phyloP scores from a whole-genome alignment of 306 rosid species.

The Quercus bicolor region DNA sequence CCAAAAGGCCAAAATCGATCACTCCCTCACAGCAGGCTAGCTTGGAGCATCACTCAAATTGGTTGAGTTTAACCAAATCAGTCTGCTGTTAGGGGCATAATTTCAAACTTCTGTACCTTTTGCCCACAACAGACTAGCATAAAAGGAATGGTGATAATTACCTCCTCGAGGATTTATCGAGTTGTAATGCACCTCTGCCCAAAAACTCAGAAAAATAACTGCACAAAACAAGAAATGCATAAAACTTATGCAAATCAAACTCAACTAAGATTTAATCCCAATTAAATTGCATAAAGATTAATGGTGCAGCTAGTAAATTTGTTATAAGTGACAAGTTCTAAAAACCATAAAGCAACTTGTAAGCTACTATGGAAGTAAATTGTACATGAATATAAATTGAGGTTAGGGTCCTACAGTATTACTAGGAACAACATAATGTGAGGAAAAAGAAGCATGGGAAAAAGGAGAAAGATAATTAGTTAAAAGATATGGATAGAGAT shows the following conservation, averaged over 20 bases:
- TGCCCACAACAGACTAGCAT: constrained; percentile 6
- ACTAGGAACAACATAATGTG: background rate
- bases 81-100: background rate
- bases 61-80: background rate
- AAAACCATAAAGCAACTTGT: background rate
- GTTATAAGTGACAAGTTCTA: background rate
- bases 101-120: constrained; percentile 4
- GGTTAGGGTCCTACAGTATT: background rate
- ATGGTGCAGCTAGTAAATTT: background rate
- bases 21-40: background rate
- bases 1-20: background rate
- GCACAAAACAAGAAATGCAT: constrained; percentile 25
- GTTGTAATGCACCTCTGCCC: constrained; percentile 99
- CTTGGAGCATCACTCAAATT: background rate
- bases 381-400: background rate
- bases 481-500: background rate
- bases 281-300: background rate
- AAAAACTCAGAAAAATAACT: constrained; percentile 84
- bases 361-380: background rate
- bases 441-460: background rate
- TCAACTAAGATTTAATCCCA: too few relatives aligned
- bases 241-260: background rate
- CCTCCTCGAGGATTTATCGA: constrained; percentile 87
- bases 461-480: background rate
- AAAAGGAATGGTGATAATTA: constrained; percentile 26